Conservation (phyloP, 257 asterid genomes). For the Dorcoceras hygrometricum region DNA sequence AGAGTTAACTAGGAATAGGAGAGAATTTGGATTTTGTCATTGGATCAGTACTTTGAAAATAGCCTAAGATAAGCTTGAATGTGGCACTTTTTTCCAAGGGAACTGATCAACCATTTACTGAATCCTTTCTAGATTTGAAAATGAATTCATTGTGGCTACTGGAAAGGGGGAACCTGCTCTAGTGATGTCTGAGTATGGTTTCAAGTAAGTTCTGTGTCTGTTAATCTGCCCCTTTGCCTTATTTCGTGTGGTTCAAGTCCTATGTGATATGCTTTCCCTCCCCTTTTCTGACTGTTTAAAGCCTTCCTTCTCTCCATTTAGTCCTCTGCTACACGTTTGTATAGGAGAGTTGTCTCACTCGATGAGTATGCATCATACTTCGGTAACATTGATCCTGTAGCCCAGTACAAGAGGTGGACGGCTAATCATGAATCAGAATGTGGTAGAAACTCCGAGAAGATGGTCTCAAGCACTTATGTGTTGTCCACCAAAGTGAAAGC, state of each 20-base stretch:
- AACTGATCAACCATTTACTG: slow-evolving; percentile 5
- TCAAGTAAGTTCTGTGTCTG: slow-evolving; percentile 38
- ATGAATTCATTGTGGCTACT: slow-evolving; percentile 58
- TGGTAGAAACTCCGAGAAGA: slow-evolving; percentile 22
- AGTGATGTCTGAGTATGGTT: slow-evolving; percentile 65
- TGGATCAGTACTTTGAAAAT: not conserved
- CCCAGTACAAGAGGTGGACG: slow-evolving; percentile 59
- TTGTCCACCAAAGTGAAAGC: slow-evolving; percentile 42
- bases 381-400: slow-evolving; percentile 56
- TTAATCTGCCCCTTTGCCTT: not conserved
- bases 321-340: slow-evolving; percentile 20
- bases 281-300: not conserved
- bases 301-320: slow-evolving; percentile 1
- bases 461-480: slow-evolving; percentile 22
- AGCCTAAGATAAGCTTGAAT: not conserved
- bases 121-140: slow-evolving; percentile 39
- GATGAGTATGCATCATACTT: slow-evolving; percentile 53
- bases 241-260: not conserved
- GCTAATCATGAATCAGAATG: slow-evolving; percentile 26
- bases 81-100: not conserved
- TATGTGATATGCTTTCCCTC: not conserved
- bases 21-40: not conserved
- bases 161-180: slow-evolving; percentile 69
- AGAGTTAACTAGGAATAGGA: not conserved
- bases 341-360: slow-evolving; percentile 55